Conservation (phyloP, 2,329 filamentous ascomycete species). For the Alternaria longipes region DNA sequence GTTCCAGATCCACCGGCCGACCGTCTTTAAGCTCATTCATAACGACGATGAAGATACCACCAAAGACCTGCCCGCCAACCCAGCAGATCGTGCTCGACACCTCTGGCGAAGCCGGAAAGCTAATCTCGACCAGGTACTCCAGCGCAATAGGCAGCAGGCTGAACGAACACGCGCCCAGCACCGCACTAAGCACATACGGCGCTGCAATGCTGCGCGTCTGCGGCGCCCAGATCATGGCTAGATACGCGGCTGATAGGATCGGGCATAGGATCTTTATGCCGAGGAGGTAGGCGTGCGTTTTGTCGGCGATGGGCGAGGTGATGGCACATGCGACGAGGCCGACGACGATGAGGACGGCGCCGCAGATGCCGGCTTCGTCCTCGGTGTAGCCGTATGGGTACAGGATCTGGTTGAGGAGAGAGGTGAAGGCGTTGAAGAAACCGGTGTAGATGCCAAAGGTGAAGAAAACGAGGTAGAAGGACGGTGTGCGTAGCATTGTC, state of each 20-base stretch:
- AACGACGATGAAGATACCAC: conserved; percentile 83
- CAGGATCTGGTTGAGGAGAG: conserved; percentile 89
- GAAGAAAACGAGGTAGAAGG: conserved; percentile 82
- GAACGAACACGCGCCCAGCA: conserved; percentile 84
- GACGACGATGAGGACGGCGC: conserved; percentile 87
- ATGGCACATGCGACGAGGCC: conserved; percentile 82
- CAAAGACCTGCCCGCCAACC: conserved; percentile 85
- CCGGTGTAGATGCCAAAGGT: conserved; percentile 88
- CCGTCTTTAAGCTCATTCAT: conserved; percentile 74
- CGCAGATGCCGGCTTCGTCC: conserved; percentile 86
- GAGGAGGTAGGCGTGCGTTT: conserved; percentile 79
- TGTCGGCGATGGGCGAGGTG: conserved; percentile 82
- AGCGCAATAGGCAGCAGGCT: conserved; percentile 82
- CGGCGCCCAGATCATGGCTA: conserved; percentile 84
- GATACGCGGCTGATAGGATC: conserved; percentile 75
- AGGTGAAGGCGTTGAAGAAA: conserved; percentile 92
- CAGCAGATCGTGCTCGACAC: conserved; percentile 85
- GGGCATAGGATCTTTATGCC: conserved; percentile 79
- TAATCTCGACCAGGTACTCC: conserved; percentile 87
- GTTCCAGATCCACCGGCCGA: conserved; percentile 37
- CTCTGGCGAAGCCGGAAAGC: conserved; percentile 86
- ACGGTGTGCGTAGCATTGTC: conserved; percentile 62
- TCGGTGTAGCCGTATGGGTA: conserved; percentile 85
- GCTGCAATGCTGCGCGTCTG: conserved; percentile 68
- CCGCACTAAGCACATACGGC: conserved; percentile 76